phyloP scores from a whole-genome alignment of 768 basidiomycete species.

The Mycena galopus region DNA sequence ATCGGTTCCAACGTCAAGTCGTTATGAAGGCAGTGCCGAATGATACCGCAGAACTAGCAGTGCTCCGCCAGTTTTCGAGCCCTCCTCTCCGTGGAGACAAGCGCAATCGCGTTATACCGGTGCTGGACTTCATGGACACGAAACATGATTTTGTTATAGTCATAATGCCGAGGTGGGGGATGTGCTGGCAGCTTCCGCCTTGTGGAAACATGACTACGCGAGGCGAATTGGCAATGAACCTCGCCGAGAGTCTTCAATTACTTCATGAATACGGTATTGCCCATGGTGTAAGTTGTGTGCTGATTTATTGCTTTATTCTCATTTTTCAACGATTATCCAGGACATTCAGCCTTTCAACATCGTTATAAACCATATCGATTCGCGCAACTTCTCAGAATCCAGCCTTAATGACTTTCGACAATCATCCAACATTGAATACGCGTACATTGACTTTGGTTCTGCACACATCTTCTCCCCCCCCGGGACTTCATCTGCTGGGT shows the following conservation, averaged over 20 bases:
- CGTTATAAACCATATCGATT: conserved; percentile 1
- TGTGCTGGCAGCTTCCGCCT: not conserved
- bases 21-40: not conserved
- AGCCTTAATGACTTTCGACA: not conserved
- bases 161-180: not conserved
- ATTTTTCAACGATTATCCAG: not conserved
- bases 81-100: not conserved
- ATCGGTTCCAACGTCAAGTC: not conserved
- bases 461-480: not conserved
- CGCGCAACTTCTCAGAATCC: not conserved
- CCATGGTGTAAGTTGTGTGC: not conserved
- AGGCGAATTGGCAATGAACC: conserved; percentile 4
- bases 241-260: not conserved
- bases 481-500: not conserved
- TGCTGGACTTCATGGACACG: not conserved
- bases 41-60: not conserved
- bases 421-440: not conserved
- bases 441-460: conserved; percentile 1
- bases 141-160: not conserved
- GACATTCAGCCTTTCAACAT: conserved; percentile 8
- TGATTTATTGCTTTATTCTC: not conserved
- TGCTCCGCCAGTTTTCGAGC: not conserved
- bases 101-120: not conserved
- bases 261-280: conserved; percentile 1
- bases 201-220: not conserved